Evolutionary conservation across 768 basidiomycete genomes (phyloP).

Genomic region (Amanita jacksonii): DNA sequence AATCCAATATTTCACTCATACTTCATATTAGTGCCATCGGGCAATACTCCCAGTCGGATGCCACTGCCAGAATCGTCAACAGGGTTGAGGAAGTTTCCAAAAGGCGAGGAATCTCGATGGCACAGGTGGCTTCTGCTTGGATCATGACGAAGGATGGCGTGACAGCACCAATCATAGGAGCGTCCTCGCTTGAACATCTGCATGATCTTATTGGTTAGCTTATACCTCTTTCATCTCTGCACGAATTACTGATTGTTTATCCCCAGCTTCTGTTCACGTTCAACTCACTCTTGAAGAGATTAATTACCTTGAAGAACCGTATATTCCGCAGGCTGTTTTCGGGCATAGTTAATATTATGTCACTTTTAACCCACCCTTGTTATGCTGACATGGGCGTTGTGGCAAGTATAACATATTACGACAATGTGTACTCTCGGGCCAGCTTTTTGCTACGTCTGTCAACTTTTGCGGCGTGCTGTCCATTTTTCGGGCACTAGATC

Average conservation of each 20-base stretch:
- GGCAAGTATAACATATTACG: no score
- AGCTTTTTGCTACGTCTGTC: no score
- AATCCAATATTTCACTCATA: background rate
- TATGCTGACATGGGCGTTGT: no score
- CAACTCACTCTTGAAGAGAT: slow-evolving; percentile 40
- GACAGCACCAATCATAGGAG: slow-evolving; percentile 50
- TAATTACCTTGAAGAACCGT: slow-evolving; percentile 34
- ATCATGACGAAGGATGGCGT: background rate
- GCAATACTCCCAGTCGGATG: background rate
- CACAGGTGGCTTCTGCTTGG: background rate
- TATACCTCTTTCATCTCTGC: background rate
- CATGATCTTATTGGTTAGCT: slow-evolving; percentile 40
- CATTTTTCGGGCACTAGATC: no score
- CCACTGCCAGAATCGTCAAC: background rate
- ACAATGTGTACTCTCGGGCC: no score
- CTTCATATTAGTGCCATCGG: background rate
- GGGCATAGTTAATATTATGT: background rate
- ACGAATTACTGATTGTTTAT: background rate
- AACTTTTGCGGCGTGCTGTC: no score
- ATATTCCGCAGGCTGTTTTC: slow-evolving; percentile 21
- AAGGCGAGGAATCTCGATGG: background rate
- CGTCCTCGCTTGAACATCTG: slow-evolving; percentile 40
- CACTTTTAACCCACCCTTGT: no score
- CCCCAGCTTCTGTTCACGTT: slow-evolving; percentile 27
- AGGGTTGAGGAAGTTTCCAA: no score